These are phyloP conservation scores for Scytalidium lignicola DNA, from an alignment of 2,329 filamentous ascomycete genomes.

Conservation along the genomic window DNA sequence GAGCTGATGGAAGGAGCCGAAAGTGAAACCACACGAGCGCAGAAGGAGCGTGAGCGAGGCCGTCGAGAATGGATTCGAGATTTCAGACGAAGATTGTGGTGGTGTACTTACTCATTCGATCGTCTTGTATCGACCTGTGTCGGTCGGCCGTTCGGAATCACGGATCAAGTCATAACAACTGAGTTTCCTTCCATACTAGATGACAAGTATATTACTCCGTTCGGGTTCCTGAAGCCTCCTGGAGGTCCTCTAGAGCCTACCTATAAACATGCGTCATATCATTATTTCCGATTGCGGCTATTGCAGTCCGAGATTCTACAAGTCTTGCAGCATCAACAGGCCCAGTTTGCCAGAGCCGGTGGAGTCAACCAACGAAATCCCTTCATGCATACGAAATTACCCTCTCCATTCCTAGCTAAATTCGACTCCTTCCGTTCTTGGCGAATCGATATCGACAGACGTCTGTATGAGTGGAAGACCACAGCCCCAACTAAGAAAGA, in stretches of 20 bases:
- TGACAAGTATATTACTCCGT: slow-evolving; percentile 79
- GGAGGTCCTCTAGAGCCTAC: slow-evolving; percentile 57
- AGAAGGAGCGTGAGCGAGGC: slow-evolving; percentile 48
- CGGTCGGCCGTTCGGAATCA: slow-evolving; percentile 86
- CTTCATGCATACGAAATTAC: slow-evolving; percentile 72
- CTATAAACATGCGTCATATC: slow-evolving; percentile 86
- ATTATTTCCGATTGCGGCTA: slow-evolving; percentile 84
- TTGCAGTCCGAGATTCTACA: slow-evolving; percentile 94
- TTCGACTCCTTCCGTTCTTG: slow-evolving; percentile 85
- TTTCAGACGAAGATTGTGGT: slow-evolving; percentile 82
- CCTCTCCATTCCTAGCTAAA: slow-evolving; percentile 77
- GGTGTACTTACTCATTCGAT: slow-evolving; percentile 94
- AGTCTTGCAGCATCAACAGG: slow-evolving; percentile 87
- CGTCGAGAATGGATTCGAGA: slow-evolving; percentile 81
- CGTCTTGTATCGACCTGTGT: slow-evolving; percentile 93
- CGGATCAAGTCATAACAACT: slow-evolving; percentile 93
- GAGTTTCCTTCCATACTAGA: slow-evolving; percentile 88
- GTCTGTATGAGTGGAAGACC: slow-evolving; percentile 82
- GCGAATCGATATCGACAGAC: slow-evolving; percentile 79
- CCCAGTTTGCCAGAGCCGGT: slow-evolving; percentile 66
- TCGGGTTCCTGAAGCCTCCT: slow-evolving; percentile 60
- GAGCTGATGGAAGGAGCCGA: slow-evolving; percentile 29
- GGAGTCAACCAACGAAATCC: slow-evolving; percentile 61
- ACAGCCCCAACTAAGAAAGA: slow-evolving; percentile 71
- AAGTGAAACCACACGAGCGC: slow-evolving; percentile 25